These are phyloP conservation scores for Fusarium concolor DNA, from an alignment of 2,329 filamentous ascomycete genomes.

Conservation along the genomic window DNA sequence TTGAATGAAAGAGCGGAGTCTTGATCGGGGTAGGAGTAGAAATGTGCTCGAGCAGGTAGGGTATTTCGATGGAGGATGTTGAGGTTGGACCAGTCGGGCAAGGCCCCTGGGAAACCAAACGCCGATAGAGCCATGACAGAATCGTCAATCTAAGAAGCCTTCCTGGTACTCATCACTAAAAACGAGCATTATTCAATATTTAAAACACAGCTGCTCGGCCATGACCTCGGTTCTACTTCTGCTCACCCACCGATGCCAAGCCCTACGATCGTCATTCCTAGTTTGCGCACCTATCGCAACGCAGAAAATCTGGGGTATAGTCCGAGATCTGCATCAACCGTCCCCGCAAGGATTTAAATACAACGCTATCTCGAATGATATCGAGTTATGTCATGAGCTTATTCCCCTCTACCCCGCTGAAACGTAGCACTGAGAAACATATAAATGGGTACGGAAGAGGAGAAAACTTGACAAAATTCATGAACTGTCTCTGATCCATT, in stretches of 20 bases:
- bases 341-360: not conserved
- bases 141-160: not conserved
- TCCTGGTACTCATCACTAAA: fast-evolving
- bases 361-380: slow-evolving; percentile 1
- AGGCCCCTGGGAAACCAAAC: slow-evolving; percentile 4
- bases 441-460: not conserved
- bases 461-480: not conserved
- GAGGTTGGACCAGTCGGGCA: slow-evolving; percentile 21
- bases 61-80: slow-evolving; percentile 17
- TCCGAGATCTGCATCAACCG: slow-evolving; percentile 11
- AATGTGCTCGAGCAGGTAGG: slow-evolving; percentile 24
- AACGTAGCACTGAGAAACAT: not conserved
- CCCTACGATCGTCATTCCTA: not conserved
- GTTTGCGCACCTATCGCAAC: slow-evolving; percentile 28
- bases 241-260: slow-evolving; percentile 7
- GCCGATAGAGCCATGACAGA: slow-evolving; percentile 8
- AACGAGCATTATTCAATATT: no score
- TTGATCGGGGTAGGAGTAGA: slow-evolving; percentile 22
- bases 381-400: not conserved
- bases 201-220: not conserved
- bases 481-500: not conserved
- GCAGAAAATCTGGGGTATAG: not conserved
- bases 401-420: slow-evolving; percentile 13
- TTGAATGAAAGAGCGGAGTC: slow-evolving; percentile 8
- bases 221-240: slow-evolving; percentile 1